Percentiles rank a stretch among this genome's conserved stretches.
phyloP scores from a whole-genome alignment of 2,329 filamentous ascomycete genomes.

The Cryphonectria naterciae region DNA sequence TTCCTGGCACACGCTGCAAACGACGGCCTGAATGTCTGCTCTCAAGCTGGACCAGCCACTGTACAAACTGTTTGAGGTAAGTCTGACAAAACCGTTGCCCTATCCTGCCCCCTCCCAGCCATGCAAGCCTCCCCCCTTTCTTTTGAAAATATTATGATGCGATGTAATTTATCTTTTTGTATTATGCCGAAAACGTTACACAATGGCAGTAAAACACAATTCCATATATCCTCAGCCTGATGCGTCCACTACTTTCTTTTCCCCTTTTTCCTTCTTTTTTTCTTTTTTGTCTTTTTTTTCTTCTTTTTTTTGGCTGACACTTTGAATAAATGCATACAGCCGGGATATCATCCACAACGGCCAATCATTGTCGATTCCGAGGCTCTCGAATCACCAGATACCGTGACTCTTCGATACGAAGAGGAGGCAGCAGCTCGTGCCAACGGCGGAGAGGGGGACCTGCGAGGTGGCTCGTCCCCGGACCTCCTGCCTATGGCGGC shows the following conservation, averaged over 20 bases:
- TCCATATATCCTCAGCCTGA: no score
- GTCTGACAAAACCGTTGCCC: conserved; percentile 42
- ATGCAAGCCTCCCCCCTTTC: conserved; percentile 26
- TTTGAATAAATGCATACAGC: conserved; percentile 41
- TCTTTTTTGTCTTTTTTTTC: not conserved
- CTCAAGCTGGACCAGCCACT: conserved; percentile 58
- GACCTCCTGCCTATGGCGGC: conserved; percentile 76
- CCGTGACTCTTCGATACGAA: conserved; percentile 60
- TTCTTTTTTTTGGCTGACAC: conserved; percentile 18
- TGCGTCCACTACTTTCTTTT: no score
- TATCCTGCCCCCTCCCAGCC: conserved; percentile 32
- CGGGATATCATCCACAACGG: conserved; percentile 57
- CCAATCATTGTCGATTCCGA: conserved; percentile 61
- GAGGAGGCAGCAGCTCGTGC: conserved; percentile 56
- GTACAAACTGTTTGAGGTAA: conserved; percentile 65
- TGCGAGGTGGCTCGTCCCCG: conserved; percentile 60
- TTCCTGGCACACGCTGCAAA: conserved; percentile 22
- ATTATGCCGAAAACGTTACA: no score
- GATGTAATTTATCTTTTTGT: no score
- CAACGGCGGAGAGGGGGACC: conserved; percentile 52
- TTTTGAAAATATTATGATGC: not conserved
- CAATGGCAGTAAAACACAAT: no score
- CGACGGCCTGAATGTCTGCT: conserved; percentile 61
- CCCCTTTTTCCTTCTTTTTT: no score
- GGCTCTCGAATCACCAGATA: conserved; percentile 61